phyloP scores from a whole-genome alignment of 208 protist species.

The Herpetomonas samuelpessoai region DNA sequence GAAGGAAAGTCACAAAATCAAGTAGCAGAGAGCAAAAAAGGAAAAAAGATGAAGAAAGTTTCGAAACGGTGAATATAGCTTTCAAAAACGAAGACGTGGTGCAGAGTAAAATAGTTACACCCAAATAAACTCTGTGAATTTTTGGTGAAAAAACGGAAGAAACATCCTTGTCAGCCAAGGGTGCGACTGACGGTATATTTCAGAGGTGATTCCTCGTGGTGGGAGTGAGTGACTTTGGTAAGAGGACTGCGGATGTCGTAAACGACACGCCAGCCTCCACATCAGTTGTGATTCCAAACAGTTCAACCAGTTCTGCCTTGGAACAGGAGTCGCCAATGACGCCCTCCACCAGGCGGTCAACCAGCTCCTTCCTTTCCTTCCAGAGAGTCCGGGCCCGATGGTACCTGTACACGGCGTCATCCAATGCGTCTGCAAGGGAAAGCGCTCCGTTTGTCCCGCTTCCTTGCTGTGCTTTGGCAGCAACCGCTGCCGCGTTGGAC shows the following conservation, averaged over 20 bases:
- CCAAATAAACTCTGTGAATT: too few species aligned
- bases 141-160: too few species aligned
- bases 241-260: constrained; percentile 29
- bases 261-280: constrained; percentile 56
- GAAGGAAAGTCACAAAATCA: too few species aligned
- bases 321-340: constrained; percentile 49
- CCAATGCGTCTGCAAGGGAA: not conserved
- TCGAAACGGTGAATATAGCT: not conserved
- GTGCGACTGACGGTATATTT: too few species aligned
- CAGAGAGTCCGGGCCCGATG: constrained; percentile 55
- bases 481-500: not conserved
- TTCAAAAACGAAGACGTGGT: not conserved
- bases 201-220: too few species aligned
- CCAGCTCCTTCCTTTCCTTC: constrained; percentile 65
- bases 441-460: not conserved
- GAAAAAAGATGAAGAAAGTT: constrained; percentile 8
- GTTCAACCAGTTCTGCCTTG: constrained; percentile 30
- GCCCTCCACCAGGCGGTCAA: constrained; percentile 58
- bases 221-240: constrained; percentile 42
- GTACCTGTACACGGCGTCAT: constrained; percentile 33
- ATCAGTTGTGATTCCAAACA: constrained; percentile 69
- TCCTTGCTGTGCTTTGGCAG: not conserved
- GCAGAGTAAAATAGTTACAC: too few species aligned
- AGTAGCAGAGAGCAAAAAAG: constrained; percentile 7
- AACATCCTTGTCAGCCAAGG: too few species aligned